Evolutionary conservation across 106 monocot species (phyloP).

Genomic region (Dendrobium catenatum): DNA sequence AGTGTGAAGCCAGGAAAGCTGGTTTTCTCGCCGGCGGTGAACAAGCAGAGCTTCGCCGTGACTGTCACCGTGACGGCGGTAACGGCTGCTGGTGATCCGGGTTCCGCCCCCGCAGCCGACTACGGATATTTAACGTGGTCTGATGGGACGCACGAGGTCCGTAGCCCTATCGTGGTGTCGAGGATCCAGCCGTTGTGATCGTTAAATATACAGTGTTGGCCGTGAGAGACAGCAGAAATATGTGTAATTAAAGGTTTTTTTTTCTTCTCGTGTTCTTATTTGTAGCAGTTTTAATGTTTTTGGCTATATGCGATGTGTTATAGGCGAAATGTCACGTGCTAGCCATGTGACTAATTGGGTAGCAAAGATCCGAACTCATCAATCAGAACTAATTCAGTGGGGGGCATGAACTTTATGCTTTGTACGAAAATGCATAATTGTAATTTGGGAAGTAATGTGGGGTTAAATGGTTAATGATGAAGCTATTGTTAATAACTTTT

Average conservation of each 20-base stretch:
- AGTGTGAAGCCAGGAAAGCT: slow-evolving; percentile 66
- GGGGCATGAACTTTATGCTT: background rate
- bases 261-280: background rate
- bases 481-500: background rate
- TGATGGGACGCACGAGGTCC: slow-evolving; percentile 77
- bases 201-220: background rate
- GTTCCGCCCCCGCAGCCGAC: slow-evolving; percentile 12
- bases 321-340: background rate
- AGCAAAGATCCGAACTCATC: background rate
- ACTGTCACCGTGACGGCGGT: slow-evolving; percentile 27
- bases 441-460: background rate
- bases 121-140: slow-evolving; percentile 73
- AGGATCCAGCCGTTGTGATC: slow-evolving; percentile 61
- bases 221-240: background rate
- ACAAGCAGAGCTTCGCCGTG: slow-evolving; percentile 47
- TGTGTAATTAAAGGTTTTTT: background rate
- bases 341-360: background rate
- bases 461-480: background rate
- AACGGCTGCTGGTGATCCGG: background rate
- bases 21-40: slow-evolving; percentile 43
- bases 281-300: background rate
- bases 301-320: background rate
- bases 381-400: background rate
- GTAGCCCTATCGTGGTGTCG: slow-evolving; percentile 82
- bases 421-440: background rate